A percentile compares a stretch with the other conserved stretches of the same genome.
These are phyloP conservation scores for Phialophora chinensis DNA, from an alignment of 2,329 filamentous ascomycete species.

Conservation along the genomic window DNA sequence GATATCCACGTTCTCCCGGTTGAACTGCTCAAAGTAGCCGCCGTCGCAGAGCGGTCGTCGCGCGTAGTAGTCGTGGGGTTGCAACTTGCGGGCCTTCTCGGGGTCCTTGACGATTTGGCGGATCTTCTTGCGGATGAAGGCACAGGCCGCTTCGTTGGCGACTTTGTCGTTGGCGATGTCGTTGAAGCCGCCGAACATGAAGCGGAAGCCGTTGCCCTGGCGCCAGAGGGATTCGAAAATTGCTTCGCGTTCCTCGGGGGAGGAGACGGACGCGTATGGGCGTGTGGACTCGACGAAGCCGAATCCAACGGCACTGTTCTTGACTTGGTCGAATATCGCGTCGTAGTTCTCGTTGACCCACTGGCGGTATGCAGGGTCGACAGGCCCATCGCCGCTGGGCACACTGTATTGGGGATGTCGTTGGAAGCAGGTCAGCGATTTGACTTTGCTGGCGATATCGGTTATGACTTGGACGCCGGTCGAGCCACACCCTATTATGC, in stretches of 20 bases:
- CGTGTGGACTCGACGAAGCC: slow-evolving; percentile 56
- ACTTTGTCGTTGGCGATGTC: slow-evolving; percentile 54
- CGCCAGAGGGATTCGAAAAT: slow-evolving; percentile 58
- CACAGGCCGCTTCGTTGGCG: slow-evolving; percentile 60
- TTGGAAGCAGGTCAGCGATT: slow-evolving; percentile 44
- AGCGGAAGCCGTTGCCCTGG: slow-evolving; percentile 59
- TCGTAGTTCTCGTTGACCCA: slow-evolving; percentile 45
- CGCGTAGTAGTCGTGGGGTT: slow-evolving; percentile 31
- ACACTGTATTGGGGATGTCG: slow-evolving; percentile 42
- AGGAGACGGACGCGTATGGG: slow-evolving; percentile 34
- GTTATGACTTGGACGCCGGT: slow-evolving; percentile 63
- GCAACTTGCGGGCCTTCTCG: slow-evolving; percentile 42
- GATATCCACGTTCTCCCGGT: slow-evolving; percentile 55
- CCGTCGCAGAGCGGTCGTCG: slow-evolving; percentile 33
- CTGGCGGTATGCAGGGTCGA: slow-evolving; percentile 23
- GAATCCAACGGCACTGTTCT: slow-evolving; percentile 64
- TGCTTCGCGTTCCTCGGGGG: slow-evolving; percentile 46
- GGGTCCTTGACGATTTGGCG: slow-evolving; percentile 59
- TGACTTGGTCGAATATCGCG: slow-evolving; percentile 43
- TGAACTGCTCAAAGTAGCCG: slow-evolving; percentile 54
- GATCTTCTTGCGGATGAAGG: slow-evolving; percentile 62
- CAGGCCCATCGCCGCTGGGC: slow-evolving; percentile 25
- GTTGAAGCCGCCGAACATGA: slow-evolving; percentile 58
- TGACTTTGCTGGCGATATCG: slow-evolving; percentile 41
- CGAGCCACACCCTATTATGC: slow-evolving; percentile 68